Conservation (phyloP, 148 eudicot genomes). For the Cornus florida region DNA sequence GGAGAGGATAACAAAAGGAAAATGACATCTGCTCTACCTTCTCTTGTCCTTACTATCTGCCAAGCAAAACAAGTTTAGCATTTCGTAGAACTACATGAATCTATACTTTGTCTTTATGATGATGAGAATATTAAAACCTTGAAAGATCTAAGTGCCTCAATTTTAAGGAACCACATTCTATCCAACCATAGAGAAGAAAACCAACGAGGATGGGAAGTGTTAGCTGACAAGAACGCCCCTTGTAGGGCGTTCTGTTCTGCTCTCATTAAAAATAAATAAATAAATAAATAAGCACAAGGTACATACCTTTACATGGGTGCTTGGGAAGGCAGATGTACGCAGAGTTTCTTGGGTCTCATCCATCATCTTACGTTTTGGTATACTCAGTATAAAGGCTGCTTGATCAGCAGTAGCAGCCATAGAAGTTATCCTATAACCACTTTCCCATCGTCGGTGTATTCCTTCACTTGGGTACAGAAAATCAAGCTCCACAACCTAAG, state of each 20-base stretch:
- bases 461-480: conserved; percentile 94
- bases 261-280: neutral
- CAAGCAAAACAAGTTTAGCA: too few relatives aligned
- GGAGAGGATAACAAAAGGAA: too few relatives aligned
- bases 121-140: too few relatives aligned
- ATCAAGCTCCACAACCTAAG: conserved; percentile 88
- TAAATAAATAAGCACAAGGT: neutral
- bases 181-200: neutral
- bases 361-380: conserved; percentile 76
- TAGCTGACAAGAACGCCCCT: neutral
- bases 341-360: conserved; percentile 95
- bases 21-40: too few relatives aligned
- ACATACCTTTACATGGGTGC: conserved; percentile 88
- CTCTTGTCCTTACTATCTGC: too few relatives aligned
- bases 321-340: conserved; percentile 89
- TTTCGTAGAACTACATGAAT: neutral
- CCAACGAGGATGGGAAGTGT: neutral
- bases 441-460: conserved; percentile 91
- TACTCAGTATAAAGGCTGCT: conserved; percentile 85
- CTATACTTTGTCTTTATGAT: too few relatives aligned
- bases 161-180: neutral
- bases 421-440: conserved; percentile 81
- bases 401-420: conserved; percentile 96
- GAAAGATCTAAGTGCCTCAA: too few relatives aligned
- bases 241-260: neutral